These are phyloP conservation scores for Ustilago trichophora DNA, from an alignment of 1,284 basidiomycete genomes.

Conservation along the genomic window DNA sequence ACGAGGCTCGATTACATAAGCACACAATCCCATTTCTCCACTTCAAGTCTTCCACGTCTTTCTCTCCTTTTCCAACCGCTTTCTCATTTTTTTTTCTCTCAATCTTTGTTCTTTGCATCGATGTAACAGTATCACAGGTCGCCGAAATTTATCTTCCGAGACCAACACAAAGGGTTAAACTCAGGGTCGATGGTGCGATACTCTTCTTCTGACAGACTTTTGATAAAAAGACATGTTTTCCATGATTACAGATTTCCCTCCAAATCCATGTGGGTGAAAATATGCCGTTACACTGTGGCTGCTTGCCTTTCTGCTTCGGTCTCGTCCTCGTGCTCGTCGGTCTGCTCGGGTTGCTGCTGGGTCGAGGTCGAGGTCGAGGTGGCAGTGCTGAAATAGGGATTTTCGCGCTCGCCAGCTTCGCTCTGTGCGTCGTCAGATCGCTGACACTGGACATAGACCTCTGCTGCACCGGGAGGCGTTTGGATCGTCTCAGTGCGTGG, in stretches of 20 bases:
- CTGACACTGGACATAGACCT: constrained; percentile 9
- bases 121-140: not conserved
- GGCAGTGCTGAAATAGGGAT: constrained; percentile 18
- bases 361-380: no score
- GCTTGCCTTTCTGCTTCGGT: not conserved
- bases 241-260: no score
- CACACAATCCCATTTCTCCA: not conserved
- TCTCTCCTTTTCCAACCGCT: constrained; percentile 2
- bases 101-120: not conserved
- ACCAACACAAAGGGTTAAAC: no score
- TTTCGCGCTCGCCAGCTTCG: constrained; percentile 1
- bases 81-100: not conserved
- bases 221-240: no score
- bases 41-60: constrained; percentile 3
- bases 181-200: no score
- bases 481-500: constrained; percentile 13
- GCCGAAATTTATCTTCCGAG: no score
- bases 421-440: not conserved
- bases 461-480: constrained; percentile 28
- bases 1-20: no score
- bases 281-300: no score
- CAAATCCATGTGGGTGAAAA: no score
- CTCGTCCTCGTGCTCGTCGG: not conserved
- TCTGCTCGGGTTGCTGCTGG: not conserved
- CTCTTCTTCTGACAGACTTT: no score